These are phyloP conservation scores for Phyllostachys edulis DNA, from an alignment of 176 grass and related monocot species.

Conservation along the genomic window DNA sequence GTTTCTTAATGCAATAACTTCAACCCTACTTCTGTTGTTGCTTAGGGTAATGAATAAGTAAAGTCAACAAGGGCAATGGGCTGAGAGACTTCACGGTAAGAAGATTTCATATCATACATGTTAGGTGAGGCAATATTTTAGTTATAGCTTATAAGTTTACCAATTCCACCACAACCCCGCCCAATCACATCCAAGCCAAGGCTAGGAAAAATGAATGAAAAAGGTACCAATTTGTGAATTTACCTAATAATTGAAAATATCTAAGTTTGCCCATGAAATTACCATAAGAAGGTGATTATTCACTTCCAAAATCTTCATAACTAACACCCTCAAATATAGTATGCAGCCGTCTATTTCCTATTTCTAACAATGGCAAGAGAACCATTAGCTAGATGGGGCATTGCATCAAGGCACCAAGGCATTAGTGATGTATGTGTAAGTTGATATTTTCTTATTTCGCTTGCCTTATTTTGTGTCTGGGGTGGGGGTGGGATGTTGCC, in stretches of 20 bases:
- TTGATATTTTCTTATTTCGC: too few species aligned
- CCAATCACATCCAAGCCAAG: conserved; percentile 7
- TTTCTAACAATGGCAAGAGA: conserved; percentile 50
- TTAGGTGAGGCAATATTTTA: neutral
- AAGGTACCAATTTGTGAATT: neutral
- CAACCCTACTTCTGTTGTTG: neutral
- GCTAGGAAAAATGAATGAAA: conserved; percentile 3
- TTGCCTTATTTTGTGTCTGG: too few species aligned
- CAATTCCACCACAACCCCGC: neutral
- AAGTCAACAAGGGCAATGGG: neutral
- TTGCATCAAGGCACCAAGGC: too few species aligned
- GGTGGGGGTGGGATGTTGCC: too few species aligned
- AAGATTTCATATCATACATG: conserved; percentile 11
- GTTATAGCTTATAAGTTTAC: neutral
- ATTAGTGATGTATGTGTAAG: too few species aligned
- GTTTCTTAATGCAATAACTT: conserved; percentile 1
- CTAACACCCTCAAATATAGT: conserved; percentile 89
- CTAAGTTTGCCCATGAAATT: conserved; percentile 21
- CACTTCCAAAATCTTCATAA: conserved; percentile 89
- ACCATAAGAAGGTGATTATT: conserved; percentile 50
- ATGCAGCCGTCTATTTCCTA: conserved; percentile 76
- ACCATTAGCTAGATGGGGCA: conserved; percentile 32
- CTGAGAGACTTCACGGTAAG: neutral
- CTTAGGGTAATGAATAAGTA: neutral
- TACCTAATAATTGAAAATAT: neutral